phyloP scores from a whole-genome alignment of 208 protist genomes.

The Acanthamoeba lenticulata region DNA sequence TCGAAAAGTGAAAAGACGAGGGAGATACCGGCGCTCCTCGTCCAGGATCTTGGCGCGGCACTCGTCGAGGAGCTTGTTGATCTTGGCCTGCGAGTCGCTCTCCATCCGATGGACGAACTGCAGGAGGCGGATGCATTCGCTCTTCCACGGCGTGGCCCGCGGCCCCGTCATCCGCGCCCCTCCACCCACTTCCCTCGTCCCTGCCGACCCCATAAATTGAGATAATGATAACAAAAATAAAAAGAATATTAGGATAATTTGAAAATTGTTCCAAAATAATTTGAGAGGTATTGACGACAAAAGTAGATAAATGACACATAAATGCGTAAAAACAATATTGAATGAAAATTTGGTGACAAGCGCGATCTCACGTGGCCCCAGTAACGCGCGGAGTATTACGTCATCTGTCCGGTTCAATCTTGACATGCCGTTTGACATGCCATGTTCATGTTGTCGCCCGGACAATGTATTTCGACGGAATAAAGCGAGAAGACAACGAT shows the following conservation, averaged over 20 bases:
- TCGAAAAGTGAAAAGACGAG: background rate
- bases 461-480: too few species aligned
- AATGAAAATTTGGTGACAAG: too few species aligned
- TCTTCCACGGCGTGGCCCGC: background rate
- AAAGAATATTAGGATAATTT: background rate
- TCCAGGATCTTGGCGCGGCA: conserved; percentile 8
- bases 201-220: background rate
- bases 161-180: background rate
- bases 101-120: background rate
- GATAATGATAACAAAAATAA: background rate
- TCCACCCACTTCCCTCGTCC: background rate
- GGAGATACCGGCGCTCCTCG: background rate
- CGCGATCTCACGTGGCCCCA: too few species aligned
- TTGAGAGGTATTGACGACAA: too few species aligned
- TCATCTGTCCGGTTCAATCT: too few species aligned
- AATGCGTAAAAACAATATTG: too few species aligned
- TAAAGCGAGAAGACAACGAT: too few species aligned
- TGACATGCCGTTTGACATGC: too few species aligned
- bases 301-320: too few species aligned
- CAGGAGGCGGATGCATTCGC: conserved; percentile 4
- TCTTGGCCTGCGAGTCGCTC: background rate
- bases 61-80: conserved; percentile 43
- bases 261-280: background rate
- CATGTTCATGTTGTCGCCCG: too few species aligned
- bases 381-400: too few species aligned